phyloP scores from a whole-genome alignment of 2,329 filamentous ascomycete genomes.

The Apiospora kogelbergensis region DNA sequence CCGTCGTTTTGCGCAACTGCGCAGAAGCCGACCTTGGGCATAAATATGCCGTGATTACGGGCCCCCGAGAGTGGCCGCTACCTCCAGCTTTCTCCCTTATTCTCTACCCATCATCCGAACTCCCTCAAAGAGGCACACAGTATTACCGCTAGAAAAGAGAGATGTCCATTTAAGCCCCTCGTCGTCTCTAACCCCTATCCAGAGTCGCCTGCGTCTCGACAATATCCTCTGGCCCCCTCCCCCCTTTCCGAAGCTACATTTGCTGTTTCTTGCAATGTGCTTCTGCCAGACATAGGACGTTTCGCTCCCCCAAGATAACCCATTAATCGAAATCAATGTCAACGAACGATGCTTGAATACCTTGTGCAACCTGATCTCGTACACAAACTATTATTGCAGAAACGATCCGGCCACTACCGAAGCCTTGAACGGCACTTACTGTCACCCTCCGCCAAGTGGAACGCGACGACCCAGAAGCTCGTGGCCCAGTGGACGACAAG shows the following conservation, averaged over 20 bases:
- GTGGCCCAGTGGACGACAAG: neutral
- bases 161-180: neutral
- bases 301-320: neutral
- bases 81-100: neutral
- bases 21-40: conserved; percentile 1
- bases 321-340: conserved; percentile 5
- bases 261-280: neutral
- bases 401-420: neutral
- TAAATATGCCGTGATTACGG: conserved; percentile 1
- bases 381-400: neutral
- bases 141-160: neutral
- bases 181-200: neutral
- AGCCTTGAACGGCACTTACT: neutral
- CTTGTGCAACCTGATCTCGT: conserved; percentile 6
- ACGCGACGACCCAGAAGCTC: conserved; percentile 2
- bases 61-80: neutral
- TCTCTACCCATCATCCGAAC: neutral
- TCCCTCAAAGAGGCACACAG: neutral
- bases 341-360: conserved; percentile 7
- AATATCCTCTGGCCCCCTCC: neutral
- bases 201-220: neutral
- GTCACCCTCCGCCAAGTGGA: neutral
- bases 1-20: conserved; percentile 8
- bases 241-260: neutral
- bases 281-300: conserved; percentile 8